Conservation (phyloP, 495 filamentous ascomycete genomes). For the Xylaria bambusicola region DNA sequence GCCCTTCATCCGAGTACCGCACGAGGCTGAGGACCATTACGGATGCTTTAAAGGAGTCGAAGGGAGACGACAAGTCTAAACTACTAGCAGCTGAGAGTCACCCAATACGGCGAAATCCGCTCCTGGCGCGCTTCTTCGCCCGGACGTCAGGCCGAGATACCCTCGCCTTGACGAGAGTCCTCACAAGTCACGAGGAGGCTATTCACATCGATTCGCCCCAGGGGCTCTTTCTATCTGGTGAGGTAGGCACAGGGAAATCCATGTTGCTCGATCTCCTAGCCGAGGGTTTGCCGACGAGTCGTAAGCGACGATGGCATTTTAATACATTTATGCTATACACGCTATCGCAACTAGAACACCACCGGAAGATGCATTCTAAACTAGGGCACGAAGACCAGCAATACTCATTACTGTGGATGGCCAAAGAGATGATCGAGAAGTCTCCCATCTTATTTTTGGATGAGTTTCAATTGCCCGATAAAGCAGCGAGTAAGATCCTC, state of each 20-base stretch:
- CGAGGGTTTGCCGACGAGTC: slow-evolving; percentile 63
- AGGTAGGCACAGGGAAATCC: slow-evolving; percentile 71
- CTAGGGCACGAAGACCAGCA: slow-evolving; percentile 43
- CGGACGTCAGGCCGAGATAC: slow-evolving; percentile 43
- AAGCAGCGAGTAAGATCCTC: slow-evolving; percentile 67
- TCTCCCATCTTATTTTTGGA: slow-evolving; percentile 73
- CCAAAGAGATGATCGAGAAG: slow-evolving; percentile 64
- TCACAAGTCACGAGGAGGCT: slow-evolving; percentile 65
- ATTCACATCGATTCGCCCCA: slow-evolving; percentile 61
- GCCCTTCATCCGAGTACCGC: slow-evolving; percentile 62
- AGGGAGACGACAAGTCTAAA: slow-evolving; percentile 21
- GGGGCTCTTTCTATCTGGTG: slow-evolving; percentile 68
- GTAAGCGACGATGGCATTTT: slow-evolving; percentile 72
- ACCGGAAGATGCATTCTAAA: slow-evolving; percentile 46
- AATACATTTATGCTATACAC: slow-evolving; percentile 75
- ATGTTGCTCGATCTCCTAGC: slow-evolving; percentile 72
- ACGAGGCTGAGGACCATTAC: slow-evolving; percentile 54
- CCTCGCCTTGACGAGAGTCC: slow-evolving; percentile 59
- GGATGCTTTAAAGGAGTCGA: slow-evolving; percentile 36
- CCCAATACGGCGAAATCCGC: slow-evolving; percentile 51
- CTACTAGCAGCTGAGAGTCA: slow-evolving; percentile 45
- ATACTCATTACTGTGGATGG: slow-evolving; percentile 65
- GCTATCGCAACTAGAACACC: slow-evolving; percentile 61
- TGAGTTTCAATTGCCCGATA: slow-evolving; percentile 74
- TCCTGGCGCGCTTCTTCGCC: slow-evolving; percentile 48